These are phyloP conservation scores for Rhynchospora tenuis DNA, from an alignment of 176 grass and related monocot species.

Conservation along the genomic window DNA sequence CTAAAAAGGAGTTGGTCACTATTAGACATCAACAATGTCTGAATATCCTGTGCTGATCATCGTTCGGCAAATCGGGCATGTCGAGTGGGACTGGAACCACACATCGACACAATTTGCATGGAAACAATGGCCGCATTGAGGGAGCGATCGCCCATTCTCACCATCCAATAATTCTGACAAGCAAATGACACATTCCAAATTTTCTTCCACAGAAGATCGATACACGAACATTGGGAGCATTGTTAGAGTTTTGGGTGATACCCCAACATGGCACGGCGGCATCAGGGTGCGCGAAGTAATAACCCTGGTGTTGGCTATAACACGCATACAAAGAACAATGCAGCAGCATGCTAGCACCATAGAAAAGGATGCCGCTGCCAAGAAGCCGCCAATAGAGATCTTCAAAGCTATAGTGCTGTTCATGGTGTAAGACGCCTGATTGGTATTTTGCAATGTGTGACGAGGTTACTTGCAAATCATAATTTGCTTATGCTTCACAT, in stretches of 20 bases:
- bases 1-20: not conserved
- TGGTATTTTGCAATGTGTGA: not conserved
- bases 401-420: not conserved
- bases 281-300: not conserved
- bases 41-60: not conserved
- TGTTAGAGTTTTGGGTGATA: not conserved
- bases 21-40: not conserved
- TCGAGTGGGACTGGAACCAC: conserved; percentile 13
- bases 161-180: conserved; percentile 15
- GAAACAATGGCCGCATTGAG: conserved; percentile 24
- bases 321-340: conserved; percentile 9
- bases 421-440: not conserved
- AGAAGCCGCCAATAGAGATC: not conserved
- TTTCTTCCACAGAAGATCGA: not conserved
- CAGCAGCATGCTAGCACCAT: conserved; percentile 2
- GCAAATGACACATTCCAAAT: conserved; percentile 24
- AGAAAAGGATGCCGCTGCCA: not conserved
- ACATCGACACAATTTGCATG: conserved; percentile 20
- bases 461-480: not conserved
- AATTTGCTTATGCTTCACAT: not conserved
- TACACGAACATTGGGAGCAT: not conserved
- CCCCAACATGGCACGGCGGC: not conserved
- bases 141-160: conserved; percentile 5
- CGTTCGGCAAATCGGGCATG: conserved; percentile 17
- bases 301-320: not conserved